Conservation (phyloP, 495 filamentous ascomycete genomes). For the Lasiosphaeriaceae sp. region DNA sequence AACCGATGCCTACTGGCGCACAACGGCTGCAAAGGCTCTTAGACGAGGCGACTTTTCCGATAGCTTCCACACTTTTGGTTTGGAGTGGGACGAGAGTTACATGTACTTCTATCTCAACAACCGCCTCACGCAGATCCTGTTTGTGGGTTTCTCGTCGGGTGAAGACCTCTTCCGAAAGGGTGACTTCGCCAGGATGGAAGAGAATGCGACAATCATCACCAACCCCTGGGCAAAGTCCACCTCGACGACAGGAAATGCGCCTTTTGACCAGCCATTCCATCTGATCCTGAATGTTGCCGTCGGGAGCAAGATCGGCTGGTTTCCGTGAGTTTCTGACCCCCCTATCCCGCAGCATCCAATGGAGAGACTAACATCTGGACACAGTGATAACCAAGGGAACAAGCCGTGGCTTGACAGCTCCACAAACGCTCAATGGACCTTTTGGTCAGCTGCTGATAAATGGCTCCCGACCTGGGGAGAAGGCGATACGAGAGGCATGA, state of each 20-base stretch:
- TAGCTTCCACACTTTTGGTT: conserved; percentile 53
- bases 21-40: conserved; percentile 16
- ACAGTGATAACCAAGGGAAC: conserved; percentile 46
- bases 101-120: conserved; percentile 64
- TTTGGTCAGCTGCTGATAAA: conserved; percentile 52
- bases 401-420: conserved; percentile 64
- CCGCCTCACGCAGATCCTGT: conserved; percentile 57
- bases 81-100: conserved; percentile 68
- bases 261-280: conserved; percentile 66
- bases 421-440: conserved; percentile 49
- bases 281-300: conserved; percentile 66
- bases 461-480: conserved; percentile 62
- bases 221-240: conserved; percentile 27
- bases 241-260: conserved; percentile 39
- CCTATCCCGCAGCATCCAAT: not conserved
- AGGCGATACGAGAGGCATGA: conserved; percentile 47
- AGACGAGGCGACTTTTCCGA: conserved; percentile 18
- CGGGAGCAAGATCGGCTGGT: conserved; percentile 63
- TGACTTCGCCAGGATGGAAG: conserved; percentile 50
- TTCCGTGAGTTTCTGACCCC: conserved; percentile 28
- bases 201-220: conserved; percentile 55
- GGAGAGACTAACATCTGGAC: not conserved
- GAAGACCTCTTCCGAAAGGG: conserved; percentile 55
- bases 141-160: conserved; percentile 46
- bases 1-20: conserved; percentile 21